Conservation (phyloP, 2,329 filamentous ascomycete species). For the Apiospora rasikravindrae region DNA sequence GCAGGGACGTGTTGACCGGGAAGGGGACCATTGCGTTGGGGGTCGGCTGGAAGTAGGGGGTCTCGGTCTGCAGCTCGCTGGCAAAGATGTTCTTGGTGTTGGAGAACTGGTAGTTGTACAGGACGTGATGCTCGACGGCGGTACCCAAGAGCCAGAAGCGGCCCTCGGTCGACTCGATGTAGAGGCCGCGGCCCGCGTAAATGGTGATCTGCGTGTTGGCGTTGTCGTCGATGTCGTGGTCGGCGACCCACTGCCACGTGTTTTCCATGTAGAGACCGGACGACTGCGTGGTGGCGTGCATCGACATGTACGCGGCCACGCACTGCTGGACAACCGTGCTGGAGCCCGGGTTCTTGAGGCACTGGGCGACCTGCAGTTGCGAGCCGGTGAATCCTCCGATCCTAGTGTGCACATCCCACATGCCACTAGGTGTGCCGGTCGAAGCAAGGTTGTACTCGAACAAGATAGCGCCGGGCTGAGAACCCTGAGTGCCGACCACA, state of each 20-base stretch:
- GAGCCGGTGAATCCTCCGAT: slow-evolving; percentile 75
- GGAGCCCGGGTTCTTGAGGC: slow-evolving; percentile 57
- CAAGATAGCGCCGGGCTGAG: slow-evolving; percentile 70
- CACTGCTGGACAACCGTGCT: slow-evolving; percentile 38
- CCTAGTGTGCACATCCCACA: slow-evolving; percentile 80
- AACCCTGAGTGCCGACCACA: slow-evolving; percentile 71
- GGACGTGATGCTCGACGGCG: slow-evolving; percentile 62
- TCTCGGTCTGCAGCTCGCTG: slow-evolving; percentile 69
- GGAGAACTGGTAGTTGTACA: slow-evolving; percentile 68
- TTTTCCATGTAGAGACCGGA: slow-evolving; percentile 49
- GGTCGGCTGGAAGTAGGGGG: slow-evolving; percentile 63
- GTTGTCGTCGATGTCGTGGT: slow-evolving; percentile 61
- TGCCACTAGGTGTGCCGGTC: slow-evolving; percentile 50
- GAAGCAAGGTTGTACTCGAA: slow-evolving; percentile 75
- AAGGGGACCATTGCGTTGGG: slow-evolving; percentile 61
- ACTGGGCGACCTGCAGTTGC: slow-evolving; percentile 69
- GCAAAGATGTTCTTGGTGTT: slow-evolving; percentile 63
- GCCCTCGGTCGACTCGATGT: slow-evolving; percentile 45
- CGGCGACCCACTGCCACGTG: slow-evolving; percentile 50
- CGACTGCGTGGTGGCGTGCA: slow-evolving; percentile 43
- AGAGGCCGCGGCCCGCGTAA: slow-evolving; percentile 57
- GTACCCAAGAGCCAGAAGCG: slow-evolving; percentile 64
- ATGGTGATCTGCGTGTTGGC: slow-evolving; percentile 55
- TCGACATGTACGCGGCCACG: slow-evolving; percentile 45
- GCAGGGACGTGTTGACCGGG: slow-evolving; percentile 40